Base-by-base conservation (phyloP, 208 protist species). In the Tritrichomonas musculus region DNA sequence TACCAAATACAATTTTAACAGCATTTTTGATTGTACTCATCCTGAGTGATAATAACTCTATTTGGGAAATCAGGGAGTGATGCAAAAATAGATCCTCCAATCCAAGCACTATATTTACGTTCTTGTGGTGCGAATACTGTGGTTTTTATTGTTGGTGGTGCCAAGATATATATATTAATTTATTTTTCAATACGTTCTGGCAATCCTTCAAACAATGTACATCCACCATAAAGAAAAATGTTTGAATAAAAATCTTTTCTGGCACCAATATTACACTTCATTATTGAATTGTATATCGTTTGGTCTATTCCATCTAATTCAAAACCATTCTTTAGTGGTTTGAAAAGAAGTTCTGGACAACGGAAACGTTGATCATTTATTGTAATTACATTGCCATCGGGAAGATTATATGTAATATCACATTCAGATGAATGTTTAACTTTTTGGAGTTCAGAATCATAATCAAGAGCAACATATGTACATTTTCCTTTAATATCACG, bases 11-110 rank as follows among this genome's bases (percentile, higher is more conserved):
- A n/a, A n/a, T n/a, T n/a, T n/a, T n/a, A n/a, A n/a, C n/a, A n/a
- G n/a, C n/a, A n/a, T n/a, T n/a, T n/a, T n/a, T n/a, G n/a, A n/a
- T n/a, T n/a, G n/a, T n/a, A n/a, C n/a, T n/a, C n/a, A n/a, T n/a
- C n/a, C n/a, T n/a, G n/a, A n/a, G n/a, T n/a, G n/a, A n/a, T n/a
- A n/a, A n/a, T n/a, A n/a, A n/a, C n/a, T n/a, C n/a, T n/a, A n/a
- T n/a, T n/a, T 95, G 98, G 97, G 93, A 98, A 98, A 0, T 97
- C 96, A 36, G 96, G 96, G 47, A 99, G 96, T 22, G 98, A 98
- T 27, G 97, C 97, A 66, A 99, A 95, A 93, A 99, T 98, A 25
- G 97, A 98, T 47, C 97, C 98, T 69, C 98, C 98, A 50, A 99
- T 96, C 96, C 98, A 99, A n/a, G 96, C 97, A 44, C 92, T 57